These are phyloP conservation scores for Besnoitia besnoiti DNA, from an alignment of 169 alveolate species.

Conservation along the genomic window DNA sequence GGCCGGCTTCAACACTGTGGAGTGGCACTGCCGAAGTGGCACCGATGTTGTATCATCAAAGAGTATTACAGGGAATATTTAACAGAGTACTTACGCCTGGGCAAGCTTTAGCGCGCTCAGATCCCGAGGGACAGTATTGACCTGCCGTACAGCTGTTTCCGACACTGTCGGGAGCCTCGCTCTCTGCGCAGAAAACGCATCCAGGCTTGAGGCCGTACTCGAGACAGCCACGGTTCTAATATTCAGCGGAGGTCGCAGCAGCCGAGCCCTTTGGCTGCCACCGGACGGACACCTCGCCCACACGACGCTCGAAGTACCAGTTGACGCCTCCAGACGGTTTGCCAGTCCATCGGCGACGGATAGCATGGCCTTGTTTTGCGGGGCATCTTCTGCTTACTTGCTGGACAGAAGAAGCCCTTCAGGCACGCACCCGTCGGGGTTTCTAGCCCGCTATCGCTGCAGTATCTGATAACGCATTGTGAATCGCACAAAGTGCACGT, in stretches of 20 bases:
- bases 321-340: neutral
- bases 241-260: too few relatives aligned
- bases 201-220: neutral
- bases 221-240: too few relatives aligned
- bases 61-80: too few relatives aligned
- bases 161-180: neutral
- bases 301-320: neutral
- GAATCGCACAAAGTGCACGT: neutral
- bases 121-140: conserved; percentile 52
- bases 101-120: neutral
- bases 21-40: too few relatives aligned
- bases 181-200: neutral
- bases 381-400: conserved; percentile 9
- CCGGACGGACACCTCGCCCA: neutral
- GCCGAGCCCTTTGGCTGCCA: too few relatives aligned
- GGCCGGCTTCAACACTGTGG: too few relatives aligned
- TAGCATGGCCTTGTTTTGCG: neutral
- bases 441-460: conserved; percentile 72
- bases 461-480: conserved; percentile 63
- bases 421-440: conserved; percentile 70
- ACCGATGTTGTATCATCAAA: too few relatives aligned
- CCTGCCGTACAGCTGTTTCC: conserved; percentile 36
- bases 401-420: conserved; percentile 71
- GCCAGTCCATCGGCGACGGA: neutral
- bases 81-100: conserved; percentile 18